Evolutionary conservation across 1,284 basidiomycete species (phyloP).

Genomic region (Moesziomyces sp.): DNA sequence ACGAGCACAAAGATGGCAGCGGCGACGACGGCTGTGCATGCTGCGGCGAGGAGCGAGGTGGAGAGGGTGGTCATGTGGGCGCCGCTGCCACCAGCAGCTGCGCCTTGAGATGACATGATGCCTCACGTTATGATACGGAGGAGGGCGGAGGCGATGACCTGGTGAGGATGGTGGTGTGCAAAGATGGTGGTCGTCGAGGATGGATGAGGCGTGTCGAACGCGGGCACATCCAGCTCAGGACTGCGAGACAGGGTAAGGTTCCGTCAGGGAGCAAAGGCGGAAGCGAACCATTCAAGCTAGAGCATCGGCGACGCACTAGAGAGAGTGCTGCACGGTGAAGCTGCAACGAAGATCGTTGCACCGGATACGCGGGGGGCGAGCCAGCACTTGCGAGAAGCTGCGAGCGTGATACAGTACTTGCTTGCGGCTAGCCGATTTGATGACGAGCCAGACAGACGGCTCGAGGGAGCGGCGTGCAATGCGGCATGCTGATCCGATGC

Average conservation of each 20-base stretch:
- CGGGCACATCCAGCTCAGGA: too few species aligned
- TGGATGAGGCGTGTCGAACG: too few species aligned
- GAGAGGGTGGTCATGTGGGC: conserved; percentile 36
- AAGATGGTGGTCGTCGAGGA: not conserved
- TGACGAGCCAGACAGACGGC: too few species aligned
- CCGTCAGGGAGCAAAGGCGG: too few species aligned
- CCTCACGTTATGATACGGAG: not conserved
- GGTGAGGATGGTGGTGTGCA: not conserved
- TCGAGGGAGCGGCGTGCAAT: conserved; percentile 7
- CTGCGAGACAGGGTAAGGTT: too few species aligned
- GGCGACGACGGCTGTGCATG: conserved; percentile 36
- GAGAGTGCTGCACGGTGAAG: conserved; percentile 5
- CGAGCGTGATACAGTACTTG: not conserved
- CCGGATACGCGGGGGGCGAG: conserved; percentile 6
- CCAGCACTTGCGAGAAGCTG: too few species aligned
- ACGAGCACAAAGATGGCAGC: conserved; percentile 37
- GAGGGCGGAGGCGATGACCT: not conserved
- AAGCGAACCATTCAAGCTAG: not conserved
- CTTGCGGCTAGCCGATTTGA: too few species aligned
- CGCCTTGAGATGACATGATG: conserved; percentile 39
- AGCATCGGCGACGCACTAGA: not conserved
- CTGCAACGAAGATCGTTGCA: conserved; percentile 42
- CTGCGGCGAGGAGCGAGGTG: conserved; percentile 40
- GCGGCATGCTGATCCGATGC: conserved; percentile 30
- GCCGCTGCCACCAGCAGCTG: conserved; percentile 20